Evolutionary conservation across 805 yeast genomes (phyloP).

Genomic region (Ogataea populi-albae): DNA sequence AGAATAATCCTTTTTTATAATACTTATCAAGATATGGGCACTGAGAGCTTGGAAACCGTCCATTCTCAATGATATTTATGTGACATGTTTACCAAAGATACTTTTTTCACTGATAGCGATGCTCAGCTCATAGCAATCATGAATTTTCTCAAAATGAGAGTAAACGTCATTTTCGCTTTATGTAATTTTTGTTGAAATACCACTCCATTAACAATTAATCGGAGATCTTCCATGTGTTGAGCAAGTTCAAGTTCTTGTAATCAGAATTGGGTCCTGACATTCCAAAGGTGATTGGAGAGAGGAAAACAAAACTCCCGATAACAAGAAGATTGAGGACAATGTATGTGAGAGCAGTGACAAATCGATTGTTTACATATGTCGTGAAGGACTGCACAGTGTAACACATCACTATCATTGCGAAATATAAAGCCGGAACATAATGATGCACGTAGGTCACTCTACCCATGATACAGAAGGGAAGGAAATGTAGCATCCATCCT

Average conservation of each 20-base stretch:
- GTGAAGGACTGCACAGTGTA: constrained; percentile 50
- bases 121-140: no score
- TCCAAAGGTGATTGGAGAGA: constrained; percentile 75
- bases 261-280: constrained; percentile 57
- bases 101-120: no score
- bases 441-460: constrained; percentile 97
- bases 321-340: constrained; percentile 46
- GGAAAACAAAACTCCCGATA: constrained; percentile 55
- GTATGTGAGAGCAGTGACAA: constrained; percentile 38
- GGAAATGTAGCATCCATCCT: constrained; percentile 86
- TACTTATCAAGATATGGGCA: no score
- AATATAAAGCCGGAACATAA: constrained; percentile 91
- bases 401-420: constrained; percentile 78
- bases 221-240: constrained; percentile 51
- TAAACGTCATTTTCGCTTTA: no score
- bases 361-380: constrained; percentile 19
- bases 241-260: constrained; percentile 51
- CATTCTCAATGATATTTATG: no score
- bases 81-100: no score
- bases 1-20: no score
- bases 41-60: no score
- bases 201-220: no score
- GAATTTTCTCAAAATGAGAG: no score
- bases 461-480: constrained; percentile 91
- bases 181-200: no score